These are phyloP conservation scores for Vairimorpha necatrix DNA, from an alignment of 371 early-diverging fungal species.

Conservation along the genomic window DNA sequence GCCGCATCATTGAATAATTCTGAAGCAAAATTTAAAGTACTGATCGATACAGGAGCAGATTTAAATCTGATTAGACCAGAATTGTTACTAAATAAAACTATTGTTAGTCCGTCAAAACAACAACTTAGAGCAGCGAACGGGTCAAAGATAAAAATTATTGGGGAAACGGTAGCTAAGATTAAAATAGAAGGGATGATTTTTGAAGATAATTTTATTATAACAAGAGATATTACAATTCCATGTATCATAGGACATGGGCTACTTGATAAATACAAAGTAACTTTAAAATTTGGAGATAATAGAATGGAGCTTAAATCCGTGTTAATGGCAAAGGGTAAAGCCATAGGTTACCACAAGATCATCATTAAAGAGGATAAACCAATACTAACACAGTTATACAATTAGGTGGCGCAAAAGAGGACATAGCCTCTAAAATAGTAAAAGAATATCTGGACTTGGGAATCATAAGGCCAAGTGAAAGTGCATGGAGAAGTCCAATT, in stretches of 20 bases:
- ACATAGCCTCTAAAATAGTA: neutral
- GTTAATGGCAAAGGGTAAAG: neutral
- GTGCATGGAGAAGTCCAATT: slow-evolving; percentile 10
- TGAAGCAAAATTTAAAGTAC: neutral
- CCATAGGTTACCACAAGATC: neutral
- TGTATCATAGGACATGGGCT: neutral
- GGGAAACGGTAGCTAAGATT: neutral
- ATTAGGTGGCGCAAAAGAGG: neutral
- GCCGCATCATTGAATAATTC: neutral
- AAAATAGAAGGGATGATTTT: neutral
- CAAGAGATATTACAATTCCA: neutral
- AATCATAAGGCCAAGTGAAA: slow-evolving; percentile 20
- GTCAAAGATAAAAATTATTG: neutral
- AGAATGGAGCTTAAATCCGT: neutral
- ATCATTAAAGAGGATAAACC: neutral
- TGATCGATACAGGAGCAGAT: neutral
- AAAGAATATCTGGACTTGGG: slow-evolving; percentile 12
- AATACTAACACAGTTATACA: neutral
- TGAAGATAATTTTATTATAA: neutral
- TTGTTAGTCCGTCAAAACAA: neutral
- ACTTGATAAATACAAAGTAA: neutral
- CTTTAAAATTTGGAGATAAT: neutral
- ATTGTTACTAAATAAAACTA: neutral
- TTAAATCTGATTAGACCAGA: slow-evolving; percentile 6
- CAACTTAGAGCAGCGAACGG: neutral